These are phyloP conservation scores for Apocynum venetum DNA, from an alignment of 257 asterid genomes.

Conservation along the genomic window DNA sequence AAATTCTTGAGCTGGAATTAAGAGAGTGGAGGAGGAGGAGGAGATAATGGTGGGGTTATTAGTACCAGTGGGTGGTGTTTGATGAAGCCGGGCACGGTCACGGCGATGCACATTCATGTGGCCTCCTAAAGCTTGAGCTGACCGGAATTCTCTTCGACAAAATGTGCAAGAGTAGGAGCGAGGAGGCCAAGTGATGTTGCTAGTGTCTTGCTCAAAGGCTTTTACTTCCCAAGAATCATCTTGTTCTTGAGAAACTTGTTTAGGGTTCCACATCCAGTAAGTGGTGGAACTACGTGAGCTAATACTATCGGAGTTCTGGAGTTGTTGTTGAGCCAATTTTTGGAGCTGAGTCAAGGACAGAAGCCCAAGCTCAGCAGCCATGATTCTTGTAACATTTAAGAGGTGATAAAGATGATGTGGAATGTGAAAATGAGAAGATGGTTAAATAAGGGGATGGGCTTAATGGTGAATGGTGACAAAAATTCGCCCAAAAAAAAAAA, in stretches of 20 bases:
- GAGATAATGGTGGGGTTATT: neutral
- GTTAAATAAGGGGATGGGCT: conserved; percentile 51
- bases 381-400: conserved; percentile 30
- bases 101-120: conserved; percentile 85
- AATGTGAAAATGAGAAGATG: conserved; percentile 5
- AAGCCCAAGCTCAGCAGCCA: conserved; percentile 38
- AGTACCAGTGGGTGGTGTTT: conserved; percentile 11
- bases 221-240: conserved; percentile 65
- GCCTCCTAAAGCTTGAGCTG: conserved; percentile 81
- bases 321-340: conserved; percentile 15
- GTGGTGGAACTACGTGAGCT: too few species aligned
- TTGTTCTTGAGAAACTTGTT: conserved; percentile 24
- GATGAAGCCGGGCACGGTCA: conserved; percentile 55
- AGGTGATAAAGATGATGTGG: conserved; percentile 22
- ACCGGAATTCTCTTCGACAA: conserved; percentile 63
- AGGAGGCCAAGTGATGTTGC: conserved; percentile 71
- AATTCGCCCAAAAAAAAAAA: neutral
- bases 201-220: conserved; percentile 59
- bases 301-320: too few species aligned
- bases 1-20: conserved; percentile 39
- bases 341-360: conserved; percentile 15
- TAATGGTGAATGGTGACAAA: conserved; percentile 43
- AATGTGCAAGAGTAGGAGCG: conserved; percentile 59
- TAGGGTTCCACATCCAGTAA: conserved; percentile 35
- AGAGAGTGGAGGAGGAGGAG: conserved; percentile 20